Evolutionary conservation across 768 basidiomycete species (phyloP).

Genomic region (Terana coerulea): DNA sequence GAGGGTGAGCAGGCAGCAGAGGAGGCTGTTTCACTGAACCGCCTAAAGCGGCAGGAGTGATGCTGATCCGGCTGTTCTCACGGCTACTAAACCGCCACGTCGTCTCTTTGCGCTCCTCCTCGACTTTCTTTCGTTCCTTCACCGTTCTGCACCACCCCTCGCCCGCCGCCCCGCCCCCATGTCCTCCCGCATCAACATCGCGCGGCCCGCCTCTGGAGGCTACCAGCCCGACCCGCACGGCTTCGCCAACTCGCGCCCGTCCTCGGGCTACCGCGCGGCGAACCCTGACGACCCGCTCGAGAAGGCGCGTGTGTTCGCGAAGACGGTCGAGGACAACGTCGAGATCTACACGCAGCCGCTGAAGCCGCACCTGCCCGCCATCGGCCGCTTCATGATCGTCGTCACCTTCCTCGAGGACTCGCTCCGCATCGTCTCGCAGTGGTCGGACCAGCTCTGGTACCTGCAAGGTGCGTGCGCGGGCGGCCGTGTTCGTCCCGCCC

Average conservation of each 20-base stretch:
- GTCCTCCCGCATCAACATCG: constrained; percentile 81
- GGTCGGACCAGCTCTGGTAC: constrained; percentile 98
- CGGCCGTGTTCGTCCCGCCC: neutral
- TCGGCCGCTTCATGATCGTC: constrained; percentile 95
- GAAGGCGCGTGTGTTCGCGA: constrained; percentile 65
- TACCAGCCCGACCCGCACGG: constrained; percentile 77
- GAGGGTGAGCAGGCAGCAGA: too few species aligned
- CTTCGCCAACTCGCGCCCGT: constrained; percentile 66
- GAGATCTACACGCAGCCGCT: constrained; percentile 93
- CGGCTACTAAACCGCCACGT: constrained; percentile 26
- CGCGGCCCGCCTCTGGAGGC: constrained; percentile 50
- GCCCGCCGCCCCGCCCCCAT: constrained; percentile 35
- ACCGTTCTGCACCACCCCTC: constrained; percentile 12
- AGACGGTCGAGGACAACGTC: constrained; percentile 84
- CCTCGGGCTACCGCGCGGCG: constrained; percentile 72
- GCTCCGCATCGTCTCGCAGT: constrained; percentile 88
- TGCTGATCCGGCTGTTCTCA: constrained; percentile 24
- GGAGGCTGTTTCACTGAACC: constrained; percentile 5
- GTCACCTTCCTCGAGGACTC: constrained; percentile 99
- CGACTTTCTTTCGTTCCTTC: constrained; percentile 6
- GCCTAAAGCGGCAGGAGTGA: constrained; percentile 11
- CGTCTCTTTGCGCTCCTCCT: constrained; percentile 16
- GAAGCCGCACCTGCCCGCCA: constrained; percentile 89
- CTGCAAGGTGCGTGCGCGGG: constrained; percentile 73
- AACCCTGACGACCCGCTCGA: constrained; percentile 81